Evolutionary conservation across 106 monocot genomes (phyloP), one percentile per base, ranked within the genome.

Genomic region (Allium sativum): DNA sequence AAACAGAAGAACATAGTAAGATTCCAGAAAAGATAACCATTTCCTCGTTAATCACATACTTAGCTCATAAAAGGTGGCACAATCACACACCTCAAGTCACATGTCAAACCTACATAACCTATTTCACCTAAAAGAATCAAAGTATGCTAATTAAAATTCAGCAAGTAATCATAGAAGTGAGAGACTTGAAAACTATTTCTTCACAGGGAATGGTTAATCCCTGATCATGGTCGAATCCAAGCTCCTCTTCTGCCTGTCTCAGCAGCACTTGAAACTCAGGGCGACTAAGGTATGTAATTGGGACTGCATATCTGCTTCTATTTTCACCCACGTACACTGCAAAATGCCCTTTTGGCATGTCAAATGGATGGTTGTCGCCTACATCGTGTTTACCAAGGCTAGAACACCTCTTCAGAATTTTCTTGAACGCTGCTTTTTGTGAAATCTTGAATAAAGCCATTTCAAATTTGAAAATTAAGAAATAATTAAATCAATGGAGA

Each of bases 271-370:
- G 77, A 71, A 82, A 82, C 74, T 82, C 78, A 0, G 82, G 82
- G 58, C 48, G 58, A 8, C 64, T 40, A 8, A 82, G 62, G 53
- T 44, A 70, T 5, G 82, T 71, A 22, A 82, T 78, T 51, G 82
- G 82, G 13, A 82, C 74, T 11, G 78, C 69, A 74, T 70, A 78
- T 15, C 82, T 66, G 59, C 78, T 70, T 59, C 78, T 65, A 31
- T 71, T 78, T 67, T 72, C 78, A 2, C 82, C 82, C 16, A 82
- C 82, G 53, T 82, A 82, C 8, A 82, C 82, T 9, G 77, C 65
- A 18, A 81, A 81, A 56, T 81, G 81, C 4, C 81, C 81, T 48
- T 73, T 81, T 20, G 82, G 82, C 64, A 85, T 81, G 62, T 78
- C 81, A 52, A 52, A 6, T 0, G 77, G 77, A 20, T 14, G 51